Evolutionary conservation across 2,329 filamentous ascomycete genomes (phyloP).

Genomic region (Uncinocarpus reesii): DNA sequence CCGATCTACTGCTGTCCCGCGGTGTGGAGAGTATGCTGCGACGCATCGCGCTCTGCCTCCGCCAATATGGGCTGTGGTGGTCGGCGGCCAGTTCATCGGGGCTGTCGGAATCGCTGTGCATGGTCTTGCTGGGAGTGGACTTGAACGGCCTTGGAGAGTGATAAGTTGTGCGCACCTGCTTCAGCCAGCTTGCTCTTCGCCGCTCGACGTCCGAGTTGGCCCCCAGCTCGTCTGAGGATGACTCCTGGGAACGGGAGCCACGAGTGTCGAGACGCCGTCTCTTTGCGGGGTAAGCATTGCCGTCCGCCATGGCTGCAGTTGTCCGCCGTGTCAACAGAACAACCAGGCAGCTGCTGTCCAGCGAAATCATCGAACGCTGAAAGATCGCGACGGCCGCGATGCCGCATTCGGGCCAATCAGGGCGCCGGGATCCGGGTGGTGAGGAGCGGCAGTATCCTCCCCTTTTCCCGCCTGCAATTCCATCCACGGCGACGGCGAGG

Average conservation of each 20-base stretch:
- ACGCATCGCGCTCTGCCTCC: slow-evolving; percentile 15
- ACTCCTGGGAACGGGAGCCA: slow-evolving; percentile 15
- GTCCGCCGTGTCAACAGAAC: not conserved
- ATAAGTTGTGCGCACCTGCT: slow-evolving; percentile 10
- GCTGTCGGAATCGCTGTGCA: slow-evolving; percentile 27
- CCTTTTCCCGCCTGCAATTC: not conserved
- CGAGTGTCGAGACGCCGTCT: slow-evolving; percentile 27
- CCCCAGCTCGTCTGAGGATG: slow-evolving; percentile 34
- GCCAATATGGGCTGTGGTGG: slow-evolving; percentile 30
- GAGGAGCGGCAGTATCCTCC: slow-evolving; percentile 11
- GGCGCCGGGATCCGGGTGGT: slow-evolving; percentile 17
- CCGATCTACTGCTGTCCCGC: slow-evolving; percentile 15
- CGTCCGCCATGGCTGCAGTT: slow-evolving; percentile 14
- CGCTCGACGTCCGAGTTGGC: slow-evolving; percentile 29
- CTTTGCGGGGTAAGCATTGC: slow-evolving; percentile 18
- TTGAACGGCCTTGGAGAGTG: slow-evolving; percentile 11
- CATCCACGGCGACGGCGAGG: not conserved
- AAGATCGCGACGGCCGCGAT: not conserved
- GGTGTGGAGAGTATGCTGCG: slow-evolving; percentile 20
- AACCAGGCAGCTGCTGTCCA: too few species aligned
- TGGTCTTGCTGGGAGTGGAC: not conserved
- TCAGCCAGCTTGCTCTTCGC: slow-evolving; percentile 29
- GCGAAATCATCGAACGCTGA: too few species aligned
- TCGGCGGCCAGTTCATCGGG: slow-evolving; percentile 40
- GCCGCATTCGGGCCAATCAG: not conserved